A percentile compares a stretch with the other conserved stretches of the same genome.
Evolutionary conservation across 805 yeast genomes (phyloP).

Genomic region (Lachancea cidri): DNA sequence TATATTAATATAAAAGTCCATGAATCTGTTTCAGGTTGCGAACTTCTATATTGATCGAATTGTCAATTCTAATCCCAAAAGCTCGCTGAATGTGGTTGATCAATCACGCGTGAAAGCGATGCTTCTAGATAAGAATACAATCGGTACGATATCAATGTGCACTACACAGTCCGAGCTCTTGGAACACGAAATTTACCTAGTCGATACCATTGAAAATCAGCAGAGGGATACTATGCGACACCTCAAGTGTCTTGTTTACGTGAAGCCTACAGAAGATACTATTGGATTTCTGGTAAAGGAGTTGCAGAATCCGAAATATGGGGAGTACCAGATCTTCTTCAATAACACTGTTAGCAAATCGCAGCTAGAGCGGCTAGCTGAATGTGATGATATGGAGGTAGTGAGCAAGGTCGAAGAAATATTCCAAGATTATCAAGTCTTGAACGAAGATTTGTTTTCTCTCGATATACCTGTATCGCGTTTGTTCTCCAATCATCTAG

Average conservation of each 20-base stretch:
- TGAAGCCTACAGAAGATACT: constrained; percentile 66
- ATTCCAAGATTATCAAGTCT: constrained; percentile 74
- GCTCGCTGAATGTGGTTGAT: constrained; percentile 17
- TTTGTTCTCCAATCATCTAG: constrained; percentile 23
- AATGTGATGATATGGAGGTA: constrained; percentile 80
- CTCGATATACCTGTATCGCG: constrained; percentile 29
- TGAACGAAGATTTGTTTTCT: constrained; percentile 64
- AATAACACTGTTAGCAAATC: constrained; percentile 70
- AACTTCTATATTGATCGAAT: constrained; percentile 41
- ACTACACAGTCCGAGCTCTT: constrained; percentile 83
- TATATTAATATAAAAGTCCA: constrained; percentile 13
- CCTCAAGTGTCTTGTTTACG: constrained; percentile 71
- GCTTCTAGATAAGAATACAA: constrained; percentile 73
- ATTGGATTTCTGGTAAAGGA: constrained; percentile 60
- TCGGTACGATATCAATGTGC: constrained; percentile 79
- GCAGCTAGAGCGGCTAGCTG: constrained; percentile 82
- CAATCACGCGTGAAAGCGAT: constrained; percentile 58
- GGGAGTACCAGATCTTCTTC: constrained; percentile 71
- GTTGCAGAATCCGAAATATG: constrained; percentile 71
- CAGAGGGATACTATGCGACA: constrained; percentile 71
- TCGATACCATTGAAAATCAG: constrained; percentile 61
- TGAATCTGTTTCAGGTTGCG: constrained; percentile 46
- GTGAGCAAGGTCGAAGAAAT: constrained; percentile 73
- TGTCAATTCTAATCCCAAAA: constrained; percentile 25
- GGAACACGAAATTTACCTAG: constrained; percentile 76